Evolutionary conservation across 345 rosid species (phyloP).

Genomic region (Moricandia arvensis): DNA sequence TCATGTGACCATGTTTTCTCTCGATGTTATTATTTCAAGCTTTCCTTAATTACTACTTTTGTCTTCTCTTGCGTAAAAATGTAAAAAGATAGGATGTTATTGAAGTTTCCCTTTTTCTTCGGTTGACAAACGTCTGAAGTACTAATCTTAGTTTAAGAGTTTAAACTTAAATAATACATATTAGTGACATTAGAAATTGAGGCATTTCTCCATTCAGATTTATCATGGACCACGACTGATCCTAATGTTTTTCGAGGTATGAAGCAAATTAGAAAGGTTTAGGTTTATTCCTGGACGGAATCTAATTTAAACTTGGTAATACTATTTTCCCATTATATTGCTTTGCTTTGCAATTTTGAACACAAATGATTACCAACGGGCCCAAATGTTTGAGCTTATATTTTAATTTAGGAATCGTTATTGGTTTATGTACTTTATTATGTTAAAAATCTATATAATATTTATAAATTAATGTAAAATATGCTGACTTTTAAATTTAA

Average conservation of each 20-base stretch:
- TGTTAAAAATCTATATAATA: too few species aligned
- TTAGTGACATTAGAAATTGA: not conserved
- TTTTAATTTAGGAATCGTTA: too few species aligned
- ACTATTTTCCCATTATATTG: not conserved
- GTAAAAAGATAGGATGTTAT: conserved; percentile 13
- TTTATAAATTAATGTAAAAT: too few species aligned
- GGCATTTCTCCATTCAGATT: not conserved
- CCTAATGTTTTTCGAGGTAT: not conserved
- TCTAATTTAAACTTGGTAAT: not conserved
- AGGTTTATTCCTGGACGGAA: not conserved
- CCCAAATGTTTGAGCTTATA: not conserved
- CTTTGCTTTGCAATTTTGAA: not conserved
- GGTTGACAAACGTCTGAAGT: conserved; percentile 8
- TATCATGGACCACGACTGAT: not conserved
- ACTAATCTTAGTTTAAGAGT: not conserved
- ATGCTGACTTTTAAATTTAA: too few species aligned
- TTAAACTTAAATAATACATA: not conserved
- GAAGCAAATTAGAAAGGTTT: not conserved
- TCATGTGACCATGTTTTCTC: conserved; percentile 41
- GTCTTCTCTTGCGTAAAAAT: conserved; percentile 19
- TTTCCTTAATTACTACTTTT: conserved; percentile 36
- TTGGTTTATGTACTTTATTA: too few species aligned
- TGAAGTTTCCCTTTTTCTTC: not conserved
- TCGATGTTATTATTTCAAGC: conserved; percentile 3
- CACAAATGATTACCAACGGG: not conserved